Conservation (phyloP, 257 asterid genomes). For the Plantago ovata region DNA sequence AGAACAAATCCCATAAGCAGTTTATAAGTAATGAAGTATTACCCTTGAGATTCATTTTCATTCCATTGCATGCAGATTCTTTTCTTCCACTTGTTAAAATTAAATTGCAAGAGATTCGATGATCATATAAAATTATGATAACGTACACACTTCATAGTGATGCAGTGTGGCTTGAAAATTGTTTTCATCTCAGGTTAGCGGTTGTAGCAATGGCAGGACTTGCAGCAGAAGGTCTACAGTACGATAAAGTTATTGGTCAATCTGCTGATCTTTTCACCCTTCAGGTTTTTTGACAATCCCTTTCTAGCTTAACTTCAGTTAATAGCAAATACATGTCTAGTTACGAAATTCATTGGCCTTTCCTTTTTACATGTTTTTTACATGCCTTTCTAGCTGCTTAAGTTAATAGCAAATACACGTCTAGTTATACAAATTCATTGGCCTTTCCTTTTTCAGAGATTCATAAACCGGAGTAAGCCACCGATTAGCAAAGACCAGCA, state of each 20-base stretch:
- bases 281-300: slow-evolving; percentile 45
- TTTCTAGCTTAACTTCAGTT: too few relatives aligned
- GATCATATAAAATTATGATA: too few relatives aligned
- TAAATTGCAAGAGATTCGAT: too few relatives aligned
- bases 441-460: slow-evolving; percentile 54
- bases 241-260: slow-evolving; percentile 90
- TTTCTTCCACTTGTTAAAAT: too few relatives aligned
- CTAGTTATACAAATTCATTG: not conserved
- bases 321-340: not conserved
- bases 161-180: not conserved
- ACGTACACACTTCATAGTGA: not conserved
- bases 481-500: slow-evolving; percentile 83
- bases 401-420: not conserved
- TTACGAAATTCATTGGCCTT: slow-evolving; percentile 7
- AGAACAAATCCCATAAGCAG: too few relatives aligned
- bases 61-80: too few relatives aligned
- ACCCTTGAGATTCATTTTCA: too few relatives aligned
- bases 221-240: slow-evolving; percentile 93
- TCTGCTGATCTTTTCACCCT: slow-evolving; percentile 92
- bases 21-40: too few relatives aligned
- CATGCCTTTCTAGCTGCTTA: too few relatives aligned
- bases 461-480: slow-evolving; percentile 87
- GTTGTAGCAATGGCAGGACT: slow-evolving; percentile 95
- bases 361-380: too few relatives aligned
- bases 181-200: slow-evolving; percentile 58